Conservation (phyloP, 2,329 filamentous ascomycete species). For the Epichloe baconii region DNA sequence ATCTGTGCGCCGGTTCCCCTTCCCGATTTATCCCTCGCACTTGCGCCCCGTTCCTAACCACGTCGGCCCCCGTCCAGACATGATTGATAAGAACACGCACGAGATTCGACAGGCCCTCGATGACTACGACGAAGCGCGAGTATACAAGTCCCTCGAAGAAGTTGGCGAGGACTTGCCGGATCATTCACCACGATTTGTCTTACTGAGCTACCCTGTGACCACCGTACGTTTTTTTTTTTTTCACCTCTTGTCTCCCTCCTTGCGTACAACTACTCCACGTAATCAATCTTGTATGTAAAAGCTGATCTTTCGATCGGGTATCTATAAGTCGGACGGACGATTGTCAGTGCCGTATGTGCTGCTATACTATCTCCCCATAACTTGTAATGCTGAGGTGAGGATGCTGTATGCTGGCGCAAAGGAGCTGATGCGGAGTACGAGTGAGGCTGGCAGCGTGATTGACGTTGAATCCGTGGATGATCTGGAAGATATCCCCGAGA, state of each 20-base stretch:
- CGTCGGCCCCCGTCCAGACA: slow-evolving; percentile 40
- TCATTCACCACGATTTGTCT: slow-evolving; percentile 76
- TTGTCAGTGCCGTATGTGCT: slow-evolving; percentile 86
- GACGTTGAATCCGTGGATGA: slow-evolving; percentile 76
- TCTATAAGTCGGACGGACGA: slow-evolving; percentile 59
- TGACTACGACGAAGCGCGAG: slow-evolving; percentile 49
- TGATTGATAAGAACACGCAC: slow-evolving; percentile 80
- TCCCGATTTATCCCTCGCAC: neutral
- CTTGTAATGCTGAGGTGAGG: slow-evolving; percentile 72
- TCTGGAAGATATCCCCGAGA: slow-evolving; percentile 64
- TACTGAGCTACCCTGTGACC: slow-evolving; percentile 76
- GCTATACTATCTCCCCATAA: slow-evolving; percentile 86
- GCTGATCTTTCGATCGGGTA: too few species aligned
- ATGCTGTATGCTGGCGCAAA: slow-evolving; percentile 97
- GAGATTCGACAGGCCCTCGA: slow-evolving; percentile 61
- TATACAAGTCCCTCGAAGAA: slow-evolving; percentile 71
- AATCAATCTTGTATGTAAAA: neutral
- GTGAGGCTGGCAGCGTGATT: slow-evolving; percentile 77
- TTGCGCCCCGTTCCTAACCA: neutral
- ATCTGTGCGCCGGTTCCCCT: slow-evolving; percentile 53
- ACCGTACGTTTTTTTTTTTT: neutral
- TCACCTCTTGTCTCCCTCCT: neutral
- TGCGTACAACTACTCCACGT: too few species aligned
- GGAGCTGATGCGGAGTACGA: slow-evolving; percentile 86
- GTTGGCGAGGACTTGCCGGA: slow-evolving; percentile 85